phyloP scores from a whole-genome alignment of 441 rosid species.

The Populus trichocarpa region DNA sequence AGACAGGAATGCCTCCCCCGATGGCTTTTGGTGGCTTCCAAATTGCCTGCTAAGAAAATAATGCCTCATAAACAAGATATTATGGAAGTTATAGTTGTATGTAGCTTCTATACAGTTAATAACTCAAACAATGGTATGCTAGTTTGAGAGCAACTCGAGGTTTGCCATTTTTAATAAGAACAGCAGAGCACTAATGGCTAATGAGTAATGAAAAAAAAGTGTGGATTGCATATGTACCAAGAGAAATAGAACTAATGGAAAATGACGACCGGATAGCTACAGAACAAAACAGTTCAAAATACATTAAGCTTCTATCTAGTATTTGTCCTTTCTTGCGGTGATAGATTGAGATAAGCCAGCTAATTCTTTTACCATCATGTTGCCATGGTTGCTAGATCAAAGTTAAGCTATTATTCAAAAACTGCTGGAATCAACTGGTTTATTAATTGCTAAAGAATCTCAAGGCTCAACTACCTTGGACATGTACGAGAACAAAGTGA shows the following conservation, averaged over 20 bases:
- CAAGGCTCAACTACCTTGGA: conserved; percentile 5
- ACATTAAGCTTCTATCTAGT: neutral
- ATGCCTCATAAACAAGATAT: neutral
- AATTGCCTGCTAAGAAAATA: conserved; percentile 51
- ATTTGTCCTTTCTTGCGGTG: neutral
- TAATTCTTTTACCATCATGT: conserved; percentile 1
- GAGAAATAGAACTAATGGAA: neutral
- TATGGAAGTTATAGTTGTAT: conserved; percentile 2
- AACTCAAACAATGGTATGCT: neutral
- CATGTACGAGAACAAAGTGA: neutral
- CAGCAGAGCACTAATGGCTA: neutral
- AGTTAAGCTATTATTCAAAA: neutral
- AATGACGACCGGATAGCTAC: neutral
- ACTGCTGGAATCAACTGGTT: conserved; percentile 1
- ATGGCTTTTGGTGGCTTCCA: conserved; percentile 69
- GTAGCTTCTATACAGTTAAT: neutral
- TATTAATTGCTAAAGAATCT: neutral
- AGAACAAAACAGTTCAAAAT: neutral
- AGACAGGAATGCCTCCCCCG: conserved; percentile 92
- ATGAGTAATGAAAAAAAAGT: neutral
- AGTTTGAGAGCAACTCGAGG: neutral
- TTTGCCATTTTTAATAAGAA: neutral
- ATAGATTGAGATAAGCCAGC: neutral
- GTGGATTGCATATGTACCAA: neutral
- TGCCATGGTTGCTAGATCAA: neutral